Evolutionary conservation across 495 filamentous ascomycete species (phyloP).

Genomic region (Darksidea phi): DNA sequence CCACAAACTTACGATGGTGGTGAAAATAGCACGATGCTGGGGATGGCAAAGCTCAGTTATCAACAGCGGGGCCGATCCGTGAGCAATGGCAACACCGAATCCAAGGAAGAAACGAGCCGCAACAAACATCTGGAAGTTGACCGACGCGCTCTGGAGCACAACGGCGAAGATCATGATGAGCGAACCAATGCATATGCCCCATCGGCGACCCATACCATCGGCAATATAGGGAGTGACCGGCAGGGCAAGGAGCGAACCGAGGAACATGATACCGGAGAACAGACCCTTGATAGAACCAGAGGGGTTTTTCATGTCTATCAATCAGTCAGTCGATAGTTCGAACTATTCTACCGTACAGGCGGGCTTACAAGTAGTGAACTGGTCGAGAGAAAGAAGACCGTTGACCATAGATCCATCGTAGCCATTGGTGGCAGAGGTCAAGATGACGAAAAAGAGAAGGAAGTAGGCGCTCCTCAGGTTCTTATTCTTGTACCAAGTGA

Average conservation of each 20-base stretch:
- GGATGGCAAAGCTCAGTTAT: constrained; percentile 65
- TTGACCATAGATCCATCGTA: constrained; percentile 47
- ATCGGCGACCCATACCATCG: constrained; percentile 61
- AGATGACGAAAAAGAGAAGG: constrained; percentile 30
- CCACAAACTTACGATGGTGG: constrained; percentile 48
- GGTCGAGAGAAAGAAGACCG: constrained; percentile 44
- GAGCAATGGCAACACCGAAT: constrained; percentile 58
- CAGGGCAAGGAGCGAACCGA: constrained; percentile 63
- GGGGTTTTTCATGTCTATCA: constrained; percentile 48
- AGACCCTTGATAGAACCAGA: constrained; percentile 57
- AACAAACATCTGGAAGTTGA: constrained; percentile 48
- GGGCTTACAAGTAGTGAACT: constrained; percentile 41
- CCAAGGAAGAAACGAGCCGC: constrained; percentile 49
- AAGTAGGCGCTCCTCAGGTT: constrained; percentile 28
- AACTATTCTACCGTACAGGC: not conserved
- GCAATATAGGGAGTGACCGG: constrained; percentile 63
- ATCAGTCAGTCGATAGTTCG: not conserved
- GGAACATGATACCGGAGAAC: constrained; percentile 66
- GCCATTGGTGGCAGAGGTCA: constrained; percentile 34
- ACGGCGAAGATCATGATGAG: constrained; percentile 64
- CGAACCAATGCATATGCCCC: constrained; percentile 61
- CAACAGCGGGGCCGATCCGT: constrained; percentile 62
- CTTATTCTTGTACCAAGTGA: constrained; percentile 21
- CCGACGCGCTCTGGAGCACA: constrained; percentile 53
- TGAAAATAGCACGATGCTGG: constrained; percentile 65